Conservation (phyloP, 768 basidiomycete species). For the Boletellus ananiceps region DNA sequence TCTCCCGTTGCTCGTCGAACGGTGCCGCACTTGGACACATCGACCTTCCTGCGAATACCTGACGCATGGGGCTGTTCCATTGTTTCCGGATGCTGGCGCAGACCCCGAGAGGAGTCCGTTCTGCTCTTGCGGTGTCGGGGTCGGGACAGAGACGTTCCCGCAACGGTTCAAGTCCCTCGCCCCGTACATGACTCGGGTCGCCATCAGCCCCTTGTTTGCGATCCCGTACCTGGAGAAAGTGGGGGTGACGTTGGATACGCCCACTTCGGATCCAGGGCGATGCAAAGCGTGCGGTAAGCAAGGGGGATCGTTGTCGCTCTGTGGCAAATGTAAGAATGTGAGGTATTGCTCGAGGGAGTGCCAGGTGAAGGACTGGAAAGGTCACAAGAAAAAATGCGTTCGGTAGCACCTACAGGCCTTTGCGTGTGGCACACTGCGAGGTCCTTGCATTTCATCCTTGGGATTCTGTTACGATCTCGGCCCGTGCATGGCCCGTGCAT, state of each 20-base stretch:
- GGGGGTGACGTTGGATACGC: constrained; percentile 3
- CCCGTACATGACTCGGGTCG: constrained; percentile 44
- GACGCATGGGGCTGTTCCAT: constrained; percentile 32
- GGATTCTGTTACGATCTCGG: too few relatives aligned
- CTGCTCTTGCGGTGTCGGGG: constrained; percentile 52
- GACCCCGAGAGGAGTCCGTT: constrained; percentile 39
- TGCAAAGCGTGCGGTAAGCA: constrained; percentile 24
- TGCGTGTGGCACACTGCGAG: too few relatives aligned
- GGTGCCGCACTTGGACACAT: constrained; percentile 53
- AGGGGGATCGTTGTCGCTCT: constrained; percentile 26
- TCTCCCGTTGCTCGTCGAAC: constrained; percentile 47
- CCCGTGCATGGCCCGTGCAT: too few relatives aligned
- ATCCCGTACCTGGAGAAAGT: constrained; percentile 45
- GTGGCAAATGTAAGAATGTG: constrained; percentile 35
- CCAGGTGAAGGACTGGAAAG: constrained; percentile 45
- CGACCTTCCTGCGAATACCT: constrained; percentile 45
- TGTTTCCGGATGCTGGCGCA: constrained; percentile 27
- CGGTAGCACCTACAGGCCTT: not conserved
- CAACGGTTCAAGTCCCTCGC: constrained; percentile 38
- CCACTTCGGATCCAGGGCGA: not conserved
- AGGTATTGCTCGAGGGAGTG: constrained; percentile 43
- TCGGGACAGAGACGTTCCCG: constrained; percentile 39
- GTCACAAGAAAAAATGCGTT: constrained; percentile 37
- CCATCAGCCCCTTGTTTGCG: constrained; percentile 50
- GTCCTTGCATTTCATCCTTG: too few relatives aligned